A percentile compares a stretch with the other conserved stretches of the same genome.
phyloP scores from a whole-genome alignment of 495 filamentous ascomycete species.

The Hyphodiscus hymeniophilus region DNA sequence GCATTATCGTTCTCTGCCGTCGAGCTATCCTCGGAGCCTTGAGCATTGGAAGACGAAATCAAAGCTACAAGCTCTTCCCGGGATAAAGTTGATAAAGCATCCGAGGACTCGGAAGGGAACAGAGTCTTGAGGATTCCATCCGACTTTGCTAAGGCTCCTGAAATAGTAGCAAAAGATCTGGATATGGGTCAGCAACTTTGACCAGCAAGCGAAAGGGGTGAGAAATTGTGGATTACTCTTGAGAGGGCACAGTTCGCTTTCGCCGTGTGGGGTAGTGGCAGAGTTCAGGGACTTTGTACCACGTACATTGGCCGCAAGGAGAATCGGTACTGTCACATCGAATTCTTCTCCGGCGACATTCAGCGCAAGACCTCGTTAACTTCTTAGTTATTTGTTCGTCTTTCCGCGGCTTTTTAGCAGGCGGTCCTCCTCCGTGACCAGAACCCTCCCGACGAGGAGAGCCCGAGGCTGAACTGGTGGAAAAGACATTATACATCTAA shows the following conservation, averaged over 20 bases:
- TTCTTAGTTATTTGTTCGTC: no score
- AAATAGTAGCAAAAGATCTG: constrained; percentile 46
- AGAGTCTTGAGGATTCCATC: constrained; percentile 45
- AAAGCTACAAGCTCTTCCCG: constrained; percentile 43
- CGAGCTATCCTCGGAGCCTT: constrained; percentile 18
- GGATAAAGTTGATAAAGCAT: constrained; percentile 41
- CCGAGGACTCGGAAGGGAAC: constrained; percentile 43
- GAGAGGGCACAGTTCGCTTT: constrained; percentile 47
- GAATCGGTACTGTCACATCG: constrained; percentile 51
- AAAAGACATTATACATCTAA: no score
- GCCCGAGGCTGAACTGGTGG: no score
- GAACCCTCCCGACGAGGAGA: no score
- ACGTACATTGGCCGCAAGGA: constrained; percentile 45
- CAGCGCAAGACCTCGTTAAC: constrained; percentile 30
- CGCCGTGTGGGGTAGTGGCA: constrained; percentile 54
- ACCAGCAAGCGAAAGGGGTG: constrained; percentile 6
- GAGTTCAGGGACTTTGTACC: constrained; percentile 45
- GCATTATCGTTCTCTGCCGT: constrained; percentile 38
- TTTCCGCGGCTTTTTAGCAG: no score
- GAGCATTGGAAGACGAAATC: constrained; percentile 37
- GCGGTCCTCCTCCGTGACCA: no score
- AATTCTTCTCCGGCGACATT: constrained; percentile 52
- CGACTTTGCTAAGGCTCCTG: constrained; percentile 49
- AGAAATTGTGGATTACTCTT: constrained; percentile 29
- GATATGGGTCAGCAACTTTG: no score